These are phyloP conservation scores for Plectosphaerella sp. DNA, from an alignment of 2,329 filamentous ascomycete genomes.

Conservation along the genomic window DNA sequence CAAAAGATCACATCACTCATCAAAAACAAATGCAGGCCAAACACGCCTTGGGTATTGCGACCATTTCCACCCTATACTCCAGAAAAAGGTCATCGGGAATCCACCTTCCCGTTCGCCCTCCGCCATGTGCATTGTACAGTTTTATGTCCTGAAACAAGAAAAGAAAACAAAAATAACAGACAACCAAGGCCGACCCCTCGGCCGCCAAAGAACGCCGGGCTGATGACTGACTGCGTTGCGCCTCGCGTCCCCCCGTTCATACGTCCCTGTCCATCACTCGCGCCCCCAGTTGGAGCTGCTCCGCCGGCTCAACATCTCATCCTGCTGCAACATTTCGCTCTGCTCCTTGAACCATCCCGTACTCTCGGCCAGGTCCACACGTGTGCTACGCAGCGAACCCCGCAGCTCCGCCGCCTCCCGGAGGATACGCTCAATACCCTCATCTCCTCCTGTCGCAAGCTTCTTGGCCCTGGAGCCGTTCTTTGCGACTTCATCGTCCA, in stretches of 20 bases:
- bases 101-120: no score
- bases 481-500: conserved; percentile 9
- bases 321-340: conserved; percentile 35
- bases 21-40: no score
- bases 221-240: conserved; percentile 1
- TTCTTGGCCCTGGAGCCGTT: conserved; percentile 16
- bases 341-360: conserved; percentile 42
- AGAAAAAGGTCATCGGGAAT: no score
- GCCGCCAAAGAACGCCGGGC: conserved; percentile 7
- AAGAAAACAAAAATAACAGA: conserved; percentile 8
- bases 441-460: conserved; percentile 23
- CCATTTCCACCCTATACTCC: no score
- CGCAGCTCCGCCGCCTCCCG: conserved; percentile 32
- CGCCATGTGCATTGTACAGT: no score
- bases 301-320: conserved; percentile 24
- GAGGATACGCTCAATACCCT: conserved; percentile 31
- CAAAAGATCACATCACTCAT: no score
- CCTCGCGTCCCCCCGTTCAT: not conserved
- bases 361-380: conserved; percentile 41
- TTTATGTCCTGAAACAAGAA: conserved; percentile 6
- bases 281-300: conserved; percentile 28
- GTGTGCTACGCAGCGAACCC: conserved; percentile 30
- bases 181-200: conserved; percentile 8
- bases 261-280: not conserved
- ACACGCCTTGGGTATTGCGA: no score